Percentiles rank a stretch among this genome's conserved stretches.
These are phyloP conservation scores for Dentipellis sp. DNA, from an alignment of 768 basidiomycete genomes.

Conservation along the genomic window DNA sequence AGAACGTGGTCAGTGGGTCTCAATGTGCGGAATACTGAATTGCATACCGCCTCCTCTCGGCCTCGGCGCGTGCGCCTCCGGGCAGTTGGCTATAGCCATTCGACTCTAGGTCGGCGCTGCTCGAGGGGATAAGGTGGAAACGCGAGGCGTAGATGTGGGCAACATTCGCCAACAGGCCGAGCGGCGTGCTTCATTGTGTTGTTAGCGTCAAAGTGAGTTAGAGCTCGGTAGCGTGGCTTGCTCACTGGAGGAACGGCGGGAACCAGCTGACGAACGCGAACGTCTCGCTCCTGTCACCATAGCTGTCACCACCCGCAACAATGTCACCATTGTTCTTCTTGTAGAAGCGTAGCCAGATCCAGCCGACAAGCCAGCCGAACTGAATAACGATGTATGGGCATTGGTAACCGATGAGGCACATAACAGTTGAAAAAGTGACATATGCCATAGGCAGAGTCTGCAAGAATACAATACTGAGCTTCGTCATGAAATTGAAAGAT, in stretches of 20 bases:
- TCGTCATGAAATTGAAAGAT: too few relatives aligned
- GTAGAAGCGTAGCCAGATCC: slow-evolving; percentile 95
- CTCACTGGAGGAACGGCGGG: slow-evolving; percentile 86
- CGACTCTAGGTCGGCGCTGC: slow-evolving; percentile 57
- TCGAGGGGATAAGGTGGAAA: slow-evolving; percentile 67
- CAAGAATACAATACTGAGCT: neutral
- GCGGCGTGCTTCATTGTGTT: slow-evolving; percentile 48
- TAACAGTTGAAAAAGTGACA: slow-evolving; percentile 79
- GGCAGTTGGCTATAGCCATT: slow-evolving; percentile 66
- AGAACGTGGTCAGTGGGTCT: neutral
- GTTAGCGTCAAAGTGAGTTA: neutral
- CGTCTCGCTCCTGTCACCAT: slow-evolving; percentile 94
- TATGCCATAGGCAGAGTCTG: slow-evolving; percentile 93
- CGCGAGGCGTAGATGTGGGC: slow-evolving; percentile 59
- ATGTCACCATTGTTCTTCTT: slow-evolving; percentile 72
- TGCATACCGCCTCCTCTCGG: slow-evolving; percentile 82
- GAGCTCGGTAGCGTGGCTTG: neutral
- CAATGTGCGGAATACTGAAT: neutral
- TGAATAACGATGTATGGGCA: slow-evolving; percentile 91
- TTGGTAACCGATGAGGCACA: slow-evolving; percentile 78
- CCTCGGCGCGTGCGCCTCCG: slow-evolving; percentile 89
- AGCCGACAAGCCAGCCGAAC: slow-evolving; percentile 97
- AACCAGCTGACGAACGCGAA: slow-evolving; percentile 96
- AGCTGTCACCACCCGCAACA: slow-evolving; percentile 51
- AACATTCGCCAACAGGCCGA: slow-evolving; percentile 56